Evolutionary conservation across 768 basidiomycete species (phyloP).

Genomic region (Rhodotorula kratochvilovae): DNA sequence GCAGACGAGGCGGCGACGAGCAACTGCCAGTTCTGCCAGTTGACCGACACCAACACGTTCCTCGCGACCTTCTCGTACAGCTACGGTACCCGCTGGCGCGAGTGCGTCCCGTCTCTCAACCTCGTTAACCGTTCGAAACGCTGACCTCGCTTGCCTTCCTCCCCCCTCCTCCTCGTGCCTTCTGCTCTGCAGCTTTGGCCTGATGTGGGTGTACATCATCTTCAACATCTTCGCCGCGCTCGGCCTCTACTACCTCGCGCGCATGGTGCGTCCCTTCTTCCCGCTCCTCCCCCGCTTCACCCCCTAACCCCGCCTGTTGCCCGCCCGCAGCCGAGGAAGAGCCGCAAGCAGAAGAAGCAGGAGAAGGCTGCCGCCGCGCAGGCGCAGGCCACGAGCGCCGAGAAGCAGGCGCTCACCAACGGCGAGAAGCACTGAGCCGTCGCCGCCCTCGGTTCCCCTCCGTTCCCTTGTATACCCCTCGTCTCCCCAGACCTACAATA

Average conservation of each 20-base stretch:
- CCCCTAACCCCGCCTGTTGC: neutral
- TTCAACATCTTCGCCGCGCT: slow-evolving; percentile 33
- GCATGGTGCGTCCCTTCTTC: slow-evolving; percentile 1
- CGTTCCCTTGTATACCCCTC: too few species aligned
- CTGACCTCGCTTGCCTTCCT: too few species aligned
- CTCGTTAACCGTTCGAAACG: neutral
- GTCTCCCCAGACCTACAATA: neutral
- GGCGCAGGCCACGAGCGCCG: neutral
- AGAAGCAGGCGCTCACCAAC: neutral
- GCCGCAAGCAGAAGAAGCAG: slow-evolving; percentile 2
- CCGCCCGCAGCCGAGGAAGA: neutral
- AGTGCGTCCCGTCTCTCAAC: neutral
- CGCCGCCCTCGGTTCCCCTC: neutral
- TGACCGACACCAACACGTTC: slow-evolving; percentile 40
- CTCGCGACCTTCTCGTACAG: slow-evolving; percentile 21
- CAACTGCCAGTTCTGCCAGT: slow-evolving; percentile 37
- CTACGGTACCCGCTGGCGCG: slow-evolving; percentile 25
- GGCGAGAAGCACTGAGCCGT: neutral
- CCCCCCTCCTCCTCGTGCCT: too few species aligned
- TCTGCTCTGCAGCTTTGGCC: slow-evolving; percentile 19
- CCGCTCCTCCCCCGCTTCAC: too few species aligned
- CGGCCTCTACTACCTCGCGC: slow-evolving; percentile 23
- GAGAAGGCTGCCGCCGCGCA: neutral
- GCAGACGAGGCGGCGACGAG: slow-evolving; percentile 3
- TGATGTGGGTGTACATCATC: slow-evolving; percentile 14